Percentiles rank a stretch among this genome's conserved stretches.
phyloP scores from a whole-genome alignment of 2,329 filamentous ascomycete genomes.

The Onygenales sp. region DNA sequence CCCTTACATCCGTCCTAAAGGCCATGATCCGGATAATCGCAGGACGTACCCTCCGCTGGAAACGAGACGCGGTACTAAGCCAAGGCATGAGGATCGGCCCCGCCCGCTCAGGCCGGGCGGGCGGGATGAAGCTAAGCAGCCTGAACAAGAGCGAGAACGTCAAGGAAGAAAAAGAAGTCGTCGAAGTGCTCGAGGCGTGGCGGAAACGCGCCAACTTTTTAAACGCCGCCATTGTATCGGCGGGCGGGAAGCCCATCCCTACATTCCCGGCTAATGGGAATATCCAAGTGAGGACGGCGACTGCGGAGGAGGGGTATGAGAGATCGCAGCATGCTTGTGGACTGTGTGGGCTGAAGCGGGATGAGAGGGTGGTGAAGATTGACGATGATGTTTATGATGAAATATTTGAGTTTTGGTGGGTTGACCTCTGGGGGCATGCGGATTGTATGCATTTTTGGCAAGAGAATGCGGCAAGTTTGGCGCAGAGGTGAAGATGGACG shows the following conservation, averaged over 20 bases:
- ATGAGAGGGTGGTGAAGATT: slow-evolving; percentile 69
- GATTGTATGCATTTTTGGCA: slow-evolving; percentile 81
- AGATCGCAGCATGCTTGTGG: slow-evolving; percentile 68
- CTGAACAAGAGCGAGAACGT: slow-evolving; percentile 74
- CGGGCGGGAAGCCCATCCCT: slow-evolving; percentile 44
- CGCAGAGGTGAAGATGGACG: neutral
- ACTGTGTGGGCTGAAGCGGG: slow-evolving; percentile 77
- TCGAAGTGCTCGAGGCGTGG: slow-evolving; percentile 69
- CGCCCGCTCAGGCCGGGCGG: slow-evolving; percentile 59
- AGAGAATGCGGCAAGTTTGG: slow-evolving; percentile 59
- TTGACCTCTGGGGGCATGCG: slow-evolving; percentile 75
- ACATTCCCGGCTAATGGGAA: slow-evolving; percentile 52
- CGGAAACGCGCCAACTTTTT: slow-evolving; percentile 65
- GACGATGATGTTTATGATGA: slow-evolving; percentile 75
- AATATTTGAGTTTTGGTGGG: slow-evolving; percentile 88
- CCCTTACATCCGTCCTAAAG: slow-evolving; percentile 22
- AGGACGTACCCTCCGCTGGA: slow-evolving; percentile 80
- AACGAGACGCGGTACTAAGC: slow-evolving; percentile 72
- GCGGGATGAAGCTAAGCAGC: slow-evolving; percentile 84
- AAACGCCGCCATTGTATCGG: slow-evolving; percentile 47
- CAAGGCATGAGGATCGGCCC: slow-evolving; percentile 80
- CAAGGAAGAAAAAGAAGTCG: slow-evolving; percentile 75
- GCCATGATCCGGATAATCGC: slow-evolving; percentile 74
- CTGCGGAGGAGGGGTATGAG: slow-evolving; percentile 49
- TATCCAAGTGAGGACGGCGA: slow-evolving; percentile 59